These are phyloP conservation scores for Onygenales sp. DNA, from an alignment of 2,329 filamentous ascomycete genomes.

Conservation along the genomic window DNA sequence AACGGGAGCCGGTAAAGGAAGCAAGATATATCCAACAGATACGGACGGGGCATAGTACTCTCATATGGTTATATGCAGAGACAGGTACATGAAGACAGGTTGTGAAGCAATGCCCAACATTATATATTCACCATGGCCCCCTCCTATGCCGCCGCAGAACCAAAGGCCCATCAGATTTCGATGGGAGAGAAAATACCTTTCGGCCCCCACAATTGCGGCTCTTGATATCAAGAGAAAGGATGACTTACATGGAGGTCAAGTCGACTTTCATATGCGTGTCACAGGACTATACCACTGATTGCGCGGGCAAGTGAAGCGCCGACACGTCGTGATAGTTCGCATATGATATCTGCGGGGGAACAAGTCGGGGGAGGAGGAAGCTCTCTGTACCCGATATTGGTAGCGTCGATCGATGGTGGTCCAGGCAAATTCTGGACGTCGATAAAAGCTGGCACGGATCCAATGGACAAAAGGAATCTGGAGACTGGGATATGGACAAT, in stretches of 20 bases:
- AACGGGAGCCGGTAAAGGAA: not conserved
- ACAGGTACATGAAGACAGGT: not conserved
- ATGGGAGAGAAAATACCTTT: not conserved
- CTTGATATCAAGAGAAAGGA: not conserved
- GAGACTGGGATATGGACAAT: not conserved
- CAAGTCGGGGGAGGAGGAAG: not conserved
- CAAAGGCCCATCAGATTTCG: not conserved
- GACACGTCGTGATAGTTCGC: not conserved
- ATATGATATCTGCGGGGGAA: not conserved
- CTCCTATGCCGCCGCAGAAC: not conserved
- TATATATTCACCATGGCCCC: not conserved
- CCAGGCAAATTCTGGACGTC: not conserved
- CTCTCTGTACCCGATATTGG: not conserved
- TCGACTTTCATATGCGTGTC: not conserved
- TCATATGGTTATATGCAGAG: not conserved
- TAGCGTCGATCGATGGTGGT: not conserved
- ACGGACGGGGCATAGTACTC: not conserved
- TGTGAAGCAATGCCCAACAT: not conserved
- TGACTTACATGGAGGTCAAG: not conserved
- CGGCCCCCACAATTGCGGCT: not conserved
- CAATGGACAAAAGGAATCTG: not conserved
- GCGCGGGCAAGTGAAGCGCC: not conserved
- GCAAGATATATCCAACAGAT: not conserved
- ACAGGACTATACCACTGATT: not conserved
- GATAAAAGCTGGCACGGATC: not conserved